These are phyloP conservation scores for Myrica gale DNA, from an alignment of 306 rosid genomes.

Conservation along the genomic window DNA sequence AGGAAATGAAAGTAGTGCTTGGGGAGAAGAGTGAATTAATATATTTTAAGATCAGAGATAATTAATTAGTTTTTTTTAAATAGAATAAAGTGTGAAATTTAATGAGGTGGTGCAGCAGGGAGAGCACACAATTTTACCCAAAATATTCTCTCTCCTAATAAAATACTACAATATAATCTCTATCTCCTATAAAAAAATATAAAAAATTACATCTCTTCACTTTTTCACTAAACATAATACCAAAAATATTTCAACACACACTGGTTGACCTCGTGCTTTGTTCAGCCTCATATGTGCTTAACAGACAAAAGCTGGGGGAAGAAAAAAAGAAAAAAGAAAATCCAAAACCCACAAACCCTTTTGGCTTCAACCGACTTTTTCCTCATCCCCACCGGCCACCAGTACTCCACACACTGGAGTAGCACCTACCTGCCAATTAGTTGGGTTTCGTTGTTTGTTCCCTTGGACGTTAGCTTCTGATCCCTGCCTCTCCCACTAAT, in stretches of 20 bases:
- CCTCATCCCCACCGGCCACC: conserved; percentile 16
- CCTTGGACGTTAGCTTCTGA: conserved; percentile 47
- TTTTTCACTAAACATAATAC: too few relatives aligned
- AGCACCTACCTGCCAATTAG: conserved; percentile 35
- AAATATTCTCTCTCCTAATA: too few relatives aligned
- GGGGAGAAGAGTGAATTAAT: not conserved
- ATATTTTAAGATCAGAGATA: not conserved
- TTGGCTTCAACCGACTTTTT: conserved; percentile 34
- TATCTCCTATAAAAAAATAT: too few relatives aligned
- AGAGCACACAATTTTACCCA: too few relatives aligned
- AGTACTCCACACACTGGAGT: conserved; percentile 15
- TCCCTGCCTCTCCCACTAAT: conserved; percentile 27
- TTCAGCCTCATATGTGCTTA: too few relatives aligned
- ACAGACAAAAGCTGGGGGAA: too few relatives aligned
- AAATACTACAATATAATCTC: too few relatives aligned
- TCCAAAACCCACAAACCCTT: conserved; percentile 15
- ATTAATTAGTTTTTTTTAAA: too few relatives aligned
- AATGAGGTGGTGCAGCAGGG: conserved; percentile 19
- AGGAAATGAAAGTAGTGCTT: not conserved
- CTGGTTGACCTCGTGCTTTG: too few relatives aligned
- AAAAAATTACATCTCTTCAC: too few relatives aligned
- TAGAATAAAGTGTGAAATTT: not conserved
- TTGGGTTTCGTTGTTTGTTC: conserved; percentile 40
- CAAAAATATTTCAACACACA: too few relatives aligned
- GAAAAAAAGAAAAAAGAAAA: conserved; percentile 23